A percentile compares a stretch with the other conserved stretches of the same genome.
Evolutionary conservation across 768 basidiomycete species (phyloP).

Genomic region (Amanita brunnescens): DNA sequence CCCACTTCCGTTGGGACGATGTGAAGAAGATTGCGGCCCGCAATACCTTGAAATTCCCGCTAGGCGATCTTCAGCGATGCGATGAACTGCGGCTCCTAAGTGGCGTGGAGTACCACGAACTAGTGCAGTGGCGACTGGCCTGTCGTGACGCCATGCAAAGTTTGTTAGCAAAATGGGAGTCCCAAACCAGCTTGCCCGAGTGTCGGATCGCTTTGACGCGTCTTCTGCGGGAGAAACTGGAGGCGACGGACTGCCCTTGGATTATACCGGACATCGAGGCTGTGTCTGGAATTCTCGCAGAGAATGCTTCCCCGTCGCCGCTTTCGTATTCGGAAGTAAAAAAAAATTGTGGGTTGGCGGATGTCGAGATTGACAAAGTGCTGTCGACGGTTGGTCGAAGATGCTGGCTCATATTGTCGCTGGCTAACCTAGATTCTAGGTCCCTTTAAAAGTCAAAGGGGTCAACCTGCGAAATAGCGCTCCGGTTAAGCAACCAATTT

Average conservation of each 20-base stretch:
- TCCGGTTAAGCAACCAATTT: too few species aligned
- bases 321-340: too few species aligned
- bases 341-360: too few species aligned
- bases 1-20: constrained; percentile 3
- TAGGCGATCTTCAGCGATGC: neutral
- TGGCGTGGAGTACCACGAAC: neutral
- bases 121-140: neutral
- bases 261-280: neutral
- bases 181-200: neutral
- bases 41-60: neutral
- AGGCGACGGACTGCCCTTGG: neutral
- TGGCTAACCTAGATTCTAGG: neutral
- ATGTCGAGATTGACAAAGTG: neutral
- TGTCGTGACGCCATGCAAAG: neutral
- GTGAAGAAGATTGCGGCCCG: constrained; percentile 7
- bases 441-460: neutral
- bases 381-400: neutral
- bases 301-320: neutral
- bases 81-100: neutral
- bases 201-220: neutral
- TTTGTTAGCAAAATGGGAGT: neutral
- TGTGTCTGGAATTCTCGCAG: neutral
- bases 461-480: too few species aligned
- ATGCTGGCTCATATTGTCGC: neutral
- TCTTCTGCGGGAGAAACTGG: neutral